These are phyloP conservation scores for Dillenia turbinata DNA, from an alignment of 164 flowering plant genomes.

Conservation along the genomic window DNA sequence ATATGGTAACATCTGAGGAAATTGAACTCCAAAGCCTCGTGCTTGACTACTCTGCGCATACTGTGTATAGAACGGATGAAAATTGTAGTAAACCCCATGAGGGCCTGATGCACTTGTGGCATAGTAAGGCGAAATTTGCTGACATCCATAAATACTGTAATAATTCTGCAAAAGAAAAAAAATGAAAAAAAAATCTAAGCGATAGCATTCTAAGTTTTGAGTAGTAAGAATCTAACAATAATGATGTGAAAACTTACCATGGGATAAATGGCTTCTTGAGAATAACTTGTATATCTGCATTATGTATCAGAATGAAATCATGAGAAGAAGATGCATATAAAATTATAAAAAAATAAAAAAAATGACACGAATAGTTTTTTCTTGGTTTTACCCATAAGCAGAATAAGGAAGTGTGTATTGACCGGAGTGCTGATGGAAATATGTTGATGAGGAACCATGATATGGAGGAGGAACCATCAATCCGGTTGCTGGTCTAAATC, in stretches of 20 bases:
- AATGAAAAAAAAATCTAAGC: background rate
- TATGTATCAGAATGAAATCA: constrained; percentile 1
- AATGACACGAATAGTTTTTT: background rate
- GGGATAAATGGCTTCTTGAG: constrained; percentile 54
- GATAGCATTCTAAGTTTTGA: background rate
- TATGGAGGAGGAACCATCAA: constrained; percentile 30
- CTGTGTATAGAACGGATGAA: constrained; percentile 50
- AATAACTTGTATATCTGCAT: constrained; percentile 50
- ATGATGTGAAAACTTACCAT: constrained; percentile 34
- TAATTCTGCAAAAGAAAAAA: constrained; percentile 36
- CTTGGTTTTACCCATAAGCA: constrained; percentile 43
- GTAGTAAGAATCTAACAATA: background rate
- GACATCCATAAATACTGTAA: constrained; percentile 52
- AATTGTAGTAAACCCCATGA: constrained; percentile 33
- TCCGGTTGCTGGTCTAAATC: constrained; percentile 41
- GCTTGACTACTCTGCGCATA: constrained; percentile 46
- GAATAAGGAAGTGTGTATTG: constrained; percentile 56
- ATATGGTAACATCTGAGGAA: constrained; percentile 50
- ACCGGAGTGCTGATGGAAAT: constrained; percentile 34
- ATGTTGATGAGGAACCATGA: constrained; percentile 37
- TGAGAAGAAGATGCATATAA: background rate
- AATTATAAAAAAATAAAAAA: background rate
- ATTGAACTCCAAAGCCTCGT: constrained; percentile 42
- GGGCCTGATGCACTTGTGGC: constrained; percentile 30
- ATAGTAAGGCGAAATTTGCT: constrained; percentile 48